Conservation (phyloP, 2,329 filamentous ascomycete species). For the Aschersonia sp. region DNA sequence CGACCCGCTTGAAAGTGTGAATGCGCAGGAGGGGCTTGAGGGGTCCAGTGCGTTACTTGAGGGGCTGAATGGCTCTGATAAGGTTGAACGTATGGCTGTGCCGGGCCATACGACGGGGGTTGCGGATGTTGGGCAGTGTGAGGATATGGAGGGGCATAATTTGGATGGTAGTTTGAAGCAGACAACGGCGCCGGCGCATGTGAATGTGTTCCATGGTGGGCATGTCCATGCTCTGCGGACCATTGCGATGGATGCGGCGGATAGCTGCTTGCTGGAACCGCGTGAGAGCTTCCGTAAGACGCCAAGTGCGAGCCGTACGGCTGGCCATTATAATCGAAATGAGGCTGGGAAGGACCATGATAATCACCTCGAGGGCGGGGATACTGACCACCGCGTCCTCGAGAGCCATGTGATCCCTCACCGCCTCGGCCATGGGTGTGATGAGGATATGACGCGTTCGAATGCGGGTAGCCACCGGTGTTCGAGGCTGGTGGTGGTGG, state of each 20-base stretch:
- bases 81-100: conserved; percentile 20
- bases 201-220: conserved; percentile 24
- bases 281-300: conserved; percentile 18
- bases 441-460: conserved; percentile 22
- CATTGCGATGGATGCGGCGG: conserved; percentile 25
- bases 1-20: conserved; percentile 24
- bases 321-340: conserved; percentile 30
- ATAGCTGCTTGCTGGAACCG: conserved; percentile 21
- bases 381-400: conserved; percentile 25
- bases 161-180: conserved; percentile 41
- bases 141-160: conserved; percentile 42
- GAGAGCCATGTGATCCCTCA: conserved; percentile 20
- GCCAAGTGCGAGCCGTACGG: conserved; percentile 17
- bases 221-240: conserved; percentile 21
- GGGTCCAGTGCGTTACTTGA: conserved; percentile 7
- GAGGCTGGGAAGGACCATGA: conserved; percentile 19
- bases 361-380: conserved; percentile 24
- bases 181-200: conserved; percentile 34
- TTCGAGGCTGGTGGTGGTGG: conserved; percentile 26
- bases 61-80: conserved; percentile 19
- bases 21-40: conserved; percentile 16
- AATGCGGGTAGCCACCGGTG: conserved; percentile 21
- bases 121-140: conserved; percentile 24
- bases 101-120: conserved; percentile 27
- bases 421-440: conserved; percentile 24